These are phyloP conservation scores for Tylopilus sp. DNA, from an alignment of 768 basidiomycete genomes.

Conservation along the genomic window DNA sequence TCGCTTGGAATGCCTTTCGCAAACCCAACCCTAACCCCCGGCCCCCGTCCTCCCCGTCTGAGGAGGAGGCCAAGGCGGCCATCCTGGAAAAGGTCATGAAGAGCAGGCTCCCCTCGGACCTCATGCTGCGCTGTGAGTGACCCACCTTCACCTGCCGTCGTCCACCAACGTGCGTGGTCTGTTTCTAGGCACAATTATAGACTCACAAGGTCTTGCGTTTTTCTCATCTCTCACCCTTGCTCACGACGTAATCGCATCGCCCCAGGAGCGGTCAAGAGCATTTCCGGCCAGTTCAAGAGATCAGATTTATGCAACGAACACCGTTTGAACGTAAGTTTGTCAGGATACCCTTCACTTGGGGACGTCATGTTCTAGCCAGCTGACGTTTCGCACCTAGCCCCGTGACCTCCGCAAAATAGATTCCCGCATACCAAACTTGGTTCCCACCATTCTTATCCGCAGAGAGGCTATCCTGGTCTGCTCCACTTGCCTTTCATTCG, in stretches of 20 bases:
- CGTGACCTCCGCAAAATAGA: constrained; percentile 97
- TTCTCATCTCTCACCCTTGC: constrained; percentile 8
- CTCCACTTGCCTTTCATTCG: constrained; percentile 11
- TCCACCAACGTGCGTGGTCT: constrained; percentile 17
- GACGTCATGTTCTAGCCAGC: constrained; percentile 18
- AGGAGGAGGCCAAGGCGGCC: constrained; percentile 72
- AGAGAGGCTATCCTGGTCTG: constrained; percentile 83
- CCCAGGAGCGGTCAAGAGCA: constrained; percentile 79
- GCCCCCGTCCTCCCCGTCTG: constrained; percentile 32
- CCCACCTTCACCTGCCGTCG: constrained; percentile 6
- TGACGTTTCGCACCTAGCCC: constrained; percentile 50
- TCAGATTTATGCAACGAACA: constrained; percentile 86
- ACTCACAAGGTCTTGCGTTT: constrained; percentile 65
- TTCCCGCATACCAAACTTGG: constrained; percentile 88
- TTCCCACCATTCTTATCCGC: constrained; percentile 89
- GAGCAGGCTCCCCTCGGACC: constrained; percentile 82
- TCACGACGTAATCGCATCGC: constrained; percentile 29
- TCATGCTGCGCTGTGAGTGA: constrained; percentile 85
- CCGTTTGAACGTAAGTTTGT: constrained; percentile 74
- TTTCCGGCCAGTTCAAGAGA: constrained; percentile 87
- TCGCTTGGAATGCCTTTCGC: constrained; percentile 30
- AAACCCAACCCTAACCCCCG: background rate
- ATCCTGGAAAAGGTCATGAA: constrained; percentile 85
- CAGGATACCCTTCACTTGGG: constrained; percentile 10
- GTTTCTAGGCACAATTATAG: constrained; percentile 75